Percentiles rank a stretch among this genome's conserved stretches.
Conservation (phyloP, 331 rosid species). For the Pyracantha coccinea region DNA sequence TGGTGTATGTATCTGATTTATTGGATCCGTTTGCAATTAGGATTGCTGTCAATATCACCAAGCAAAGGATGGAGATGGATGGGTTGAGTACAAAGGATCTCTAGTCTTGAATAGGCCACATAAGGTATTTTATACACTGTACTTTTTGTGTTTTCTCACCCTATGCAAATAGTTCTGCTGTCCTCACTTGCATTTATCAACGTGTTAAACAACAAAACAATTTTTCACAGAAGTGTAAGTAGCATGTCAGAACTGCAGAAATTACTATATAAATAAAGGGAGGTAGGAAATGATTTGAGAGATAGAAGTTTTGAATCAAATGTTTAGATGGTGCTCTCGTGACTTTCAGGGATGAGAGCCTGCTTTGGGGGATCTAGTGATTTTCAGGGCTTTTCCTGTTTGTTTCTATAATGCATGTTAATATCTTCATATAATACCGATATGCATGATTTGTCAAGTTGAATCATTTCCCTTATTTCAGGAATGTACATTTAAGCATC, state of each 20-base stretch:
- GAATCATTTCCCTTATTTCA: background rate
- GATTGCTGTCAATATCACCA: constrained; percentile 99
- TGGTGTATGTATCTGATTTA: constrained; percentile 1
- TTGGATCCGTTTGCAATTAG: constrained; percentile 36
- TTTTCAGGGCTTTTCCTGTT: background rate
- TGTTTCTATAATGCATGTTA: background rate
- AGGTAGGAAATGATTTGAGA: background rate
- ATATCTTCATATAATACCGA: background rate
- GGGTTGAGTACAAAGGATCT: constrained; percentile 95
- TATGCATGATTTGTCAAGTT: background rate
- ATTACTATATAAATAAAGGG: background rate
- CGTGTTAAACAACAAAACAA: background rate
- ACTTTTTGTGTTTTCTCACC: background rate
- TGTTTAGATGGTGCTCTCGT: background rate
- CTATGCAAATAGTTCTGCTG: background rate
- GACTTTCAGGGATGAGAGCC: background rate
- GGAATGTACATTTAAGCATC: background rate
- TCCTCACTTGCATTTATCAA: background rate
- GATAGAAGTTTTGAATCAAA: background rate
- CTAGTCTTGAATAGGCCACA: constrained; percentile 73
- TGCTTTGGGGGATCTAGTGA: background rate
- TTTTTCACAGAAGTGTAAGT: background rate
- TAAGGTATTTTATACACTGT: constrained; percentile 42
- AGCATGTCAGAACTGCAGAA: background rate
- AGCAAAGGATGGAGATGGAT: constrained; percentile 99